Base-by-base conservation (phyloP, 805 yeast genomes). In the Pichia eremophila region DNA sequence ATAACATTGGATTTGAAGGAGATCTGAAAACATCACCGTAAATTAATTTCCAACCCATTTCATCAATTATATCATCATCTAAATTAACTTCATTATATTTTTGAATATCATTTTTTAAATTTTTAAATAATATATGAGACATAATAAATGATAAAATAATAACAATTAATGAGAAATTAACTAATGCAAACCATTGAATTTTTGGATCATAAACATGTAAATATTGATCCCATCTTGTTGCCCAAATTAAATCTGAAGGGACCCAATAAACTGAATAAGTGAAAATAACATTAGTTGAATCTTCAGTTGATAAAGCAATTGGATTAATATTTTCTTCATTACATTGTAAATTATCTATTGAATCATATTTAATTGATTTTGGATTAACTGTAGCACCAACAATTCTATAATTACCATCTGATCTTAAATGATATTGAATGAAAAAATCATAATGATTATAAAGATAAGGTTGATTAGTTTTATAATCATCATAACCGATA, bases 201-300 rank as follows among this genome's bases (percentile, higher is more conserved):
- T 84, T 83, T 48, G 97, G 95, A 61, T 87, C 95, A 63, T 82
- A 85, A 25, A 85, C 93, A 57, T 87, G 95, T 59, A 93, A 72
- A 63, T 93, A 93, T 66, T 88, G 87, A 66, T 93, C 99, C 99
- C 99, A 93, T 69, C 99, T 81, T 3, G 98, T 91, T 34, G 97
- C 98, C 98, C 98, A 93, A 5, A 81, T 78, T 3, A 93, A 85
- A 7, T 71, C 72, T 9, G 91, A 83, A 46, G 75, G 76, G 19
- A 68, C 63, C 73, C 91, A 93, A 35, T 63, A 68, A 18, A 91
- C 93, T 2, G 93, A 81, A 66, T 93, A 93, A n/a, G 95, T 78
- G 69, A 79, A 93, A 18, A 72, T 61, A n/a, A 91, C 95, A 1
- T 64, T 61, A 7, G 81, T 74, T 35, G 74, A 79, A 14, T 61